Evolutionary conservation across 371 early-diverging fungal genomes (phyloP).

Genomic region (Haplosporangium sp.): DNA sequence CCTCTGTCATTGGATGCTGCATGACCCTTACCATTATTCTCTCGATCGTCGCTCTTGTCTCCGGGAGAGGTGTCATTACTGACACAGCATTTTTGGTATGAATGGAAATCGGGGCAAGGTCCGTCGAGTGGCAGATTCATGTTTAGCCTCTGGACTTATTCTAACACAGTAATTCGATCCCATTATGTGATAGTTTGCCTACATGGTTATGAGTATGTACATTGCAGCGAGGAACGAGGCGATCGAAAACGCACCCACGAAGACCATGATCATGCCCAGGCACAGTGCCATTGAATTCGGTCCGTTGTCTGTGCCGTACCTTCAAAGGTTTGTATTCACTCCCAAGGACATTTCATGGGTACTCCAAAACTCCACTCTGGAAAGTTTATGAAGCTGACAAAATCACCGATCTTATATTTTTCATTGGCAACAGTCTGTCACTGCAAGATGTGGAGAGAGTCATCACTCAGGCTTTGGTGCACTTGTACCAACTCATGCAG

Average conservation of each 20-base stretch:
- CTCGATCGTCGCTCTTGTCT: conserved; percentile 46
- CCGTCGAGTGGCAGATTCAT: neutral
- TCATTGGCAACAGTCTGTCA: conserved; percentile 22
- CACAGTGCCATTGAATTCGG: conserved; percentile 48
- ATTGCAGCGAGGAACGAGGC: conserved; percentile 55
- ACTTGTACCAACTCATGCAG: conserved; percentile 38
- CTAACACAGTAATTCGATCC: neutral
- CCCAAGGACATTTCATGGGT: no score
- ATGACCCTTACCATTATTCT: conserved; percentile 48
- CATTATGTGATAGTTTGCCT: conserved; percentile 32
- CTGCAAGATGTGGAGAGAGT: conserved; percentile 38
- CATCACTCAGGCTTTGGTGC: conserved; percentile 37
- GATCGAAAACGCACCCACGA: conserved; percentile 33
- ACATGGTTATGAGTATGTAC: conserved; percentile 55
- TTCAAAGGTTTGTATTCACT: conserved; percentile 34
- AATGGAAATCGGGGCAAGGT: neutral
- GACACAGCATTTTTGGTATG: conserved; percentile 48
- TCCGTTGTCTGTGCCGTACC: conserved; percentile 42
- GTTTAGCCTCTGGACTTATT: neutral
- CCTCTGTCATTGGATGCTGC: conserved; percentile 52
- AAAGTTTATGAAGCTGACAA: neutral
- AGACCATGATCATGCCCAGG: conserved; percentile 45
- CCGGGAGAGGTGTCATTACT: conserved; percentile 41
- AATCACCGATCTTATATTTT: neutral
- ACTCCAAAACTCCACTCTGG: no score